These are phyloP conservation scores for Panaeolus cyanescens DNA, from an alignment of 768 basidiomycete species.

Conservation along the genomic window DNA sequence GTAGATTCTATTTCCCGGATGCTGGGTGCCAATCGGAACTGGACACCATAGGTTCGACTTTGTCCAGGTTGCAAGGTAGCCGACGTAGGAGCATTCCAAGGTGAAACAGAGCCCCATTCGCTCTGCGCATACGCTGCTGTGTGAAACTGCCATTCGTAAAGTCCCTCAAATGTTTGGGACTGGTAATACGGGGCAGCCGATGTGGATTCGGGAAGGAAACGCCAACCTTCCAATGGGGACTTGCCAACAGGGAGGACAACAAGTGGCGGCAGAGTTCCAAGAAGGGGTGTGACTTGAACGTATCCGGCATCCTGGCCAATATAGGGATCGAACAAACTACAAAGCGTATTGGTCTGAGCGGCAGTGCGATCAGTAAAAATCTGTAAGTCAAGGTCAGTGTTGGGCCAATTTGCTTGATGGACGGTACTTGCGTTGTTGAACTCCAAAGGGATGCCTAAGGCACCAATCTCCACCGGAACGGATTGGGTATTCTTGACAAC, in stretches of 20 bases:
- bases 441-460: slow-evolving; percentile 53
- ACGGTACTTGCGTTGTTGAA: slow-evolving; percentile 51
- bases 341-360: slow-evolving; percentile 50
- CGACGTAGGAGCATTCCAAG: slow-evolving; percentile 57
- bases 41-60: slow-evolving; percentile 53
- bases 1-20: slow-evolving; percentile 52
- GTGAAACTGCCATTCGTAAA: slow-evolving; percentile 64
- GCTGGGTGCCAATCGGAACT: slow-evolving; percentile 50
- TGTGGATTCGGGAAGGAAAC: slow-evolving; percentile 55
- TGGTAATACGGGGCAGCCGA: slow-evolving; percentile 49
- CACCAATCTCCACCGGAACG: slow-evolving; percentile 52
- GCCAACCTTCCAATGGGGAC: slow-evolving; percentile 60
- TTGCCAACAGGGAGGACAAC: slow-evolving; percentile 46
- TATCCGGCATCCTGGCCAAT: slow-evolving; percentile 59
- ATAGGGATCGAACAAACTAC: slow-evolving; percentile 59
- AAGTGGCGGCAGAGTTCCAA: slow-evolving; percentile 54
- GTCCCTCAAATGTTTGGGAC: slow-evolving; percentile 59
- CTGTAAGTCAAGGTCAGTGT: slow-evolving; percentile 24
- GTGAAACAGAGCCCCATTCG: slow-evolving; percentile 52
- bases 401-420: neutral
- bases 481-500: slow-evolving; percentile 50
- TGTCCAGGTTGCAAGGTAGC: slow-evolving; percentile 45
- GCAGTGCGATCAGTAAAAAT: slow-evolving; percentile 58
- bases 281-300: slow-evolving; percentile 52
- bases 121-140: slow-evolving; percentile 57